Percentiles rank a stretch among this genome's conserved stretches.
phyloP scores from a whole-genome alignment of 2,329 filamentous ascomycete genomes.

The Stemphylium beticola region DNA sequence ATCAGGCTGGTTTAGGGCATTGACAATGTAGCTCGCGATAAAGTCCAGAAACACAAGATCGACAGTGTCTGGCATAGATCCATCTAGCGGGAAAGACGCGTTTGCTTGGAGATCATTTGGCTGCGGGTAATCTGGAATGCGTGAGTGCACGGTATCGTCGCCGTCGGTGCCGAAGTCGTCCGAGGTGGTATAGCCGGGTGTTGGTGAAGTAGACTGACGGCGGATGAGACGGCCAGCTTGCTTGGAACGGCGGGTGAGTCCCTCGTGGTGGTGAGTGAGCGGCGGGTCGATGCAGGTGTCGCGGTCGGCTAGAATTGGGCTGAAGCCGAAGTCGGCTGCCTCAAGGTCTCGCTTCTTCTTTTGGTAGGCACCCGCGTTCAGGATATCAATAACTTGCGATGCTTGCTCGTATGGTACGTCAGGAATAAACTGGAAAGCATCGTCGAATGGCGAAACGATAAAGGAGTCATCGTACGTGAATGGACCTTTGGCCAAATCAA shows the following conservation, averaged over 20 bases:
- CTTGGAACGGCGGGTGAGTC: slow-evolving; percentile 33
- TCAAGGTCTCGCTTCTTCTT: slow-evolving; percentile 44
- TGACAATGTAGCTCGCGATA: slow-evolving; percentile 46
- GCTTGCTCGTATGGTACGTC: slow-evolving; percentile 59
- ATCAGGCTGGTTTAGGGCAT: slow-evolving; percentile 41
- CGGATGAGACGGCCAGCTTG: slow-evolving; percentile 54
- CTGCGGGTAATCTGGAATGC: slow-evolving; percentile 55
- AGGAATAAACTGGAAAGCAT: slow-evolving; percentile 61
- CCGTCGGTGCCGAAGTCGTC: slow-evolving; percentile 65
- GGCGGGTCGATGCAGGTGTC: slow-evolving; percentile 60
- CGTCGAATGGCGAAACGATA: slow-evolving; percentile 63
- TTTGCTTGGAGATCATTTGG: slow-evolving; percentile 60
- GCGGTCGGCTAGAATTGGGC: slow-evolving; percentile 43
- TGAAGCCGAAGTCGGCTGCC: slow-evolving; percentile 47
- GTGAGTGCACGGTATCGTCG: slow-evolving; percentile 62
- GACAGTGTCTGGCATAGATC: slow-evolving; percentile 53
- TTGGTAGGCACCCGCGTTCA: slow-evolving; percentile 54
- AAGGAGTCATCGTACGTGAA: slow-evolving; percentile 63
- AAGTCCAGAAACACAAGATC: slow-evolving; percentile 64
- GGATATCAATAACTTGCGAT: slow-evolving; percentile 46
- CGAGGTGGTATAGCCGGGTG: slow-evolving; percentile 60
- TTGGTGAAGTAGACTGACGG: slow-evolving; percentile 53
- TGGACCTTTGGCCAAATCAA: slow-evolving; percentile 67
- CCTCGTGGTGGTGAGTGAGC: slow-evolving; percentile 35
- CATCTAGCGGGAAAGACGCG: slow-evolving; percentile 56